A percentile compares a stretch with the other conserved stretches of the same genome.
phyloP scores from a whole-genome alignment of 768 basidiomycete genomes.

The Tremella fuciformis region DNA sequence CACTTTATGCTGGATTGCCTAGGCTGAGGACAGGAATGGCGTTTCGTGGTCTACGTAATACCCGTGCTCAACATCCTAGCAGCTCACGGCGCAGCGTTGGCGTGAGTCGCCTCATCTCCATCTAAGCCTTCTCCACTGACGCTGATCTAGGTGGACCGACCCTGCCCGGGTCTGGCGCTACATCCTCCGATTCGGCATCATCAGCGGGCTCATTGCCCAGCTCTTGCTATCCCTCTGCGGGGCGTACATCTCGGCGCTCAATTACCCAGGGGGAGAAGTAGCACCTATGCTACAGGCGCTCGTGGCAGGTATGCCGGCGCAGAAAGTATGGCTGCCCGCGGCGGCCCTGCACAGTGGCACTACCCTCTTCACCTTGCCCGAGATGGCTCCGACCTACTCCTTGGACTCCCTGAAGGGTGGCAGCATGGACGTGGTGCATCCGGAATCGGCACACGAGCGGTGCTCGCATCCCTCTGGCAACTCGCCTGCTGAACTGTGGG shows the following conservation, averaged over 20 bases:
- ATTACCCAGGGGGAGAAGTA: constrained; percentile 87
- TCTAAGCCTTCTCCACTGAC: constrained; percentile 31
- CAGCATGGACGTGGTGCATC: too few relatives aligned
- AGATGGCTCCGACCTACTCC: too few relatives aligned
- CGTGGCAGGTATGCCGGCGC: neutral
- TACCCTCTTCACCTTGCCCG: constrained; percentile 67
- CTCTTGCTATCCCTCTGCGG: constrained; percentile 58
- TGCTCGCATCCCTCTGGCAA: too few relatives aligned
- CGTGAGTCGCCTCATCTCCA: constrained; percentile 8
- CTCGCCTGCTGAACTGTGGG: too few relatives aligned
- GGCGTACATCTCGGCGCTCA: constrained; percentile 62
- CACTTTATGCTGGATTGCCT: neutral
- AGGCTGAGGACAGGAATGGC: constrained; percentile 58
- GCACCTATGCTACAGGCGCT: constrained; percentile 61
- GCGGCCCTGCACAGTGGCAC: constrained; percentile 78
- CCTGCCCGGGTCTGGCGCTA: constrained; percentile 22
- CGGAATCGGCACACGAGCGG: too few relatives aligned
- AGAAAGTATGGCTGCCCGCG: neutral
- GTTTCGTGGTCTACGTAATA: constrained; percentile 84
- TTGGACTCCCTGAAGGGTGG: too few relatives aligned
- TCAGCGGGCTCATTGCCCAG: constrained; percentile 61
- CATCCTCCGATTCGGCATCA: constrained; percentile 56
- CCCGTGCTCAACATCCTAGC: constrained; percentile 78
- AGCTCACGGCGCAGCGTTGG: constrained; percentile 49
- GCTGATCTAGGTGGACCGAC: constrained; percentile 42